Evolutionary conservation across 23 red algal species (phyloP).

Genomic region (Cyanidium caldarium): DNA sequence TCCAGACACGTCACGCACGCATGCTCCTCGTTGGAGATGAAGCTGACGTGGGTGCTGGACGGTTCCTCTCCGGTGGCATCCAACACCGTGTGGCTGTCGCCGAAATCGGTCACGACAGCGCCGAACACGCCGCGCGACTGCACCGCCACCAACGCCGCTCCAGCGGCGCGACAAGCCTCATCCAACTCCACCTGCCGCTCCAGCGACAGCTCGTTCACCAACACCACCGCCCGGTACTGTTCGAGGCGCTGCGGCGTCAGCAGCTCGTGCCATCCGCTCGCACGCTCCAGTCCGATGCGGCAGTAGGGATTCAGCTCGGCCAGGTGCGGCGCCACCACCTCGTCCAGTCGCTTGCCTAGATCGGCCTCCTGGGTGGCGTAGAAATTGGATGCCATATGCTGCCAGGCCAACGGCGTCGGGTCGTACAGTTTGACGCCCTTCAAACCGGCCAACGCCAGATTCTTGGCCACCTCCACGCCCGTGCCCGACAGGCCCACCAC

Average conservation of each 20-base stretch:
- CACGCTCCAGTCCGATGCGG: slow-evolving; percentile 28
- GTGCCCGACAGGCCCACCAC: slow-evolving; percentile 68
- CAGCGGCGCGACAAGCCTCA: slow-evolving; percentile 29
- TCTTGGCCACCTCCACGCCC: slow-evolving; percentile 93
- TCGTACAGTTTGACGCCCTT: slow-evolving; percentile 65
- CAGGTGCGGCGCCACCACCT: slow-evolving; percentile 31
- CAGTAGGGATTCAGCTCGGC: slow-evolving; percentile 72
- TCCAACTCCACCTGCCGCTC: slow-evolving; percentile 26
- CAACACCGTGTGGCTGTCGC: slow-evolving; percentile 40
- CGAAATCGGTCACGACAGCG: slow-evolving; percentile 77
- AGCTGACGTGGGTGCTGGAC: slow-evolving; percentile 34
- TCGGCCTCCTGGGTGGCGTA: slow-evolving; percentile 30
- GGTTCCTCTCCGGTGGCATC: slow-evolving; percentile 88
- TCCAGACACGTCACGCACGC: slow-evolving; percentile 82
- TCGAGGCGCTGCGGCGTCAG: slow-evolving; percentile 8
- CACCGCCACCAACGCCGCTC: slow-evolving; percentile 44
- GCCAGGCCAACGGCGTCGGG: slow-evolving; percentile 12
- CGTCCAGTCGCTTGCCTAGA: slow-evolving; percentile 15
- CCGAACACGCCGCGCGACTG: slow-evolving; percentile 75
- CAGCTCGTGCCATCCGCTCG: slow-evolving; percentile 14
- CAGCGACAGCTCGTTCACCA: slow-evolving; percentile 57
- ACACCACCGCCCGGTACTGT: slow-evolving; percentile 48
- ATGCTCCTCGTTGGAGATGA: slow-evolving; percentile 41
- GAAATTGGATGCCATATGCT: slow-evolving; percentile 82
- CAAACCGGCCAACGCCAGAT: slow-evolving; percentile 80